phyloP scores from a whole-genome alignment of 139 green algal species.

The Tetradesmus obliquus region DNA sequence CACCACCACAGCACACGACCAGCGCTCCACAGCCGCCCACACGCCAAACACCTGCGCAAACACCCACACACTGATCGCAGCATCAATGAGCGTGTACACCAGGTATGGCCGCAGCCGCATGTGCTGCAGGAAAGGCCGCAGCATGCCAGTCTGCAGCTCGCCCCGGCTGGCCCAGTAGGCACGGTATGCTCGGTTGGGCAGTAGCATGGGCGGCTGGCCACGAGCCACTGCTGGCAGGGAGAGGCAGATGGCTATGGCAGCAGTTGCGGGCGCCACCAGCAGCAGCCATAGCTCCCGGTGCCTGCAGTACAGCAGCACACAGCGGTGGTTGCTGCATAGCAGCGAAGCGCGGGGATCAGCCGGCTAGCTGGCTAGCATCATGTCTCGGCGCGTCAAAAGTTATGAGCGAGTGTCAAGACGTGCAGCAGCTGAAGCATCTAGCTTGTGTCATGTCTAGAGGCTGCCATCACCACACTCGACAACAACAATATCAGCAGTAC shows the following conservation, averaged over 20 bases:
- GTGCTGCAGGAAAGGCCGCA: conserved; percentile 38
- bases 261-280: background rate
- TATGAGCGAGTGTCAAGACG: background rate
- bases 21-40: background rate
- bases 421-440: background rate
- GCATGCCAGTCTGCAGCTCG: background rate
- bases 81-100: conserved; percentile 10
- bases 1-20: background rate
- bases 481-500: too few relatives aligned
- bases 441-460: background rate
- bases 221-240: background rate
- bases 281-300: conserved; percentile 31
- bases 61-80: background rate
- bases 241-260: background rate
- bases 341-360: background rate
- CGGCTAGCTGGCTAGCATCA: background rate
- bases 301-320: conserved; percentile 1
- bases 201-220: background rate
- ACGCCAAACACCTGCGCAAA: conserved; percentile 16
- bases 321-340: background rate
- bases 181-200: background rate
- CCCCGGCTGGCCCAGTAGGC: conserved; percentile 3
- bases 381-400: background rate
- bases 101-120: conserved; percentile 20
- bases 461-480: too few relatives aligned